Base-by-base conservation (phyloP, 345 rosid genomes). In the Psidium guajava region DNA sequence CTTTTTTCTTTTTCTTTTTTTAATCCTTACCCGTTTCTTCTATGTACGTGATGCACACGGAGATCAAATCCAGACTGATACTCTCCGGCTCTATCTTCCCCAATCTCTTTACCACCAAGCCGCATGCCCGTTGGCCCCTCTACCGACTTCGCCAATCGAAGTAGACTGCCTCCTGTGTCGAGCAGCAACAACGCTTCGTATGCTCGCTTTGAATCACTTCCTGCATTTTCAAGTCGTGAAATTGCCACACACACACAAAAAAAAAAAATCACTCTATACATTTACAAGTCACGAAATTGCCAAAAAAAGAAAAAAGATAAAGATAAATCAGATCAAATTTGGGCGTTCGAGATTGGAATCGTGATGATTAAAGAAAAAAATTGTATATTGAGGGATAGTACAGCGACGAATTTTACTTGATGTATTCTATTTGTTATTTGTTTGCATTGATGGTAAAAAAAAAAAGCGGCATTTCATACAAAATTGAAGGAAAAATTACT, bases 131-230 rank as follows among this genome's bases (percentile, higher is more conserved):
- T 44, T 44, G 6, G 47, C 47, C 47, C 47, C 47, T 5, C 94
- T 5, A 94, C 96, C 24, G 99, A 98, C 42, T 90, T 88, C 12
- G 93, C 54, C 87, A 95, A 83, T 74, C 93, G 99, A 91, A 95
- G 86, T 85, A 96, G 98, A 42, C 98, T 95, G 32, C 98, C 98
- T 54, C 96, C 98, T 40, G 97, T 97, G 85, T 96, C 97, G 91
- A 96, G 87, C 88, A 96, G 87, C 88, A 93, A 85, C 84, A 91
- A 86, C 40, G 91, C 98, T 87, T 92, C 97, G 86, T 90, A 93
- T 8, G 94, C 94, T 89, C 87, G 92, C 88, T 83, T 88, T 4
- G 87, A 85, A 57, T 86, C 88, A 83, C 83, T 69, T 69, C 77
- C 92, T 75, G 86, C 87, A 83, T 22, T 21, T 21, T 7, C 16